Base-by-base conservation (phyloP, 1,284 basidiomycete genomes). In the Trichosporon sp. region DNA sequence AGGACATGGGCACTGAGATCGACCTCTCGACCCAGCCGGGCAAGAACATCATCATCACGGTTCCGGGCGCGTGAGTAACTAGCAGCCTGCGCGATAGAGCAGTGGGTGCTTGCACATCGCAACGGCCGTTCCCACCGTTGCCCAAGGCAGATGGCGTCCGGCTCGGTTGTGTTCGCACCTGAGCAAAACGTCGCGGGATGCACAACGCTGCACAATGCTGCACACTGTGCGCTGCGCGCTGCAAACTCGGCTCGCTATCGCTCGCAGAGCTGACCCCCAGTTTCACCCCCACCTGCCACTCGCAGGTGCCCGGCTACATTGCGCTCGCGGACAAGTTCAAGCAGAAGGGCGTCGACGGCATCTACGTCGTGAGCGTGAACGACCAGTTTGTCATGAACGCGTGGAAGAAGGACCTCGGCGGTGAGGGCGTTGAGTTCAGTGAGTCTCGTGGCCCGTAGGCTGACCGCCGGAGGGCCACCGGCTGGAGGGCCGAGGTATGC, bases 301-400 rank as follows among this genome's bases (percentile, higher is more conserved):
- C 71, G 84, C 88, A 92, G 78, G 85, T 91, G 11, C 91, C 90
- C 0, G 87, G 85, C 16, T 93, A 90, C 84, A 88, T 92, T 76
- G 83, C 87, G 63, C 81, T 84, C 31, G 90, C 87, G 78, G 85
- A 88, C 4, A 82, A 88, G 73, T 91, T 91, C 87, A 88, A 88
- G 81, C 87, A 83, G 21, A 91, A 89, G 82, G 91, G 91, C n/a
- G 84, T 92, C 75, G 86, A 87, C 54, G 87, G 88, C 72, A 87
- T 92, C 75, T 91, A 89, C 78, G 86, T 92, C 70, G 85, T 92
- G 64, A 85, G 88, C 16, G 90, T 92, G 65, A 92, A 92, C 81
- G 91, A 92, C 79, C 86, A 86, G 12, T 92, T 91, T 74, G 84
- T 83, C 69, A 76, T 83, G 66, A 82, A 84, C 76, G 91, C 91